A percentile compares a stretch with the other conserved stretches of the same genome.
phyloP scores from a whole-genome alignment of 768 basidiomycete genomes.

The Mycena rebaudengoi region DNA sequence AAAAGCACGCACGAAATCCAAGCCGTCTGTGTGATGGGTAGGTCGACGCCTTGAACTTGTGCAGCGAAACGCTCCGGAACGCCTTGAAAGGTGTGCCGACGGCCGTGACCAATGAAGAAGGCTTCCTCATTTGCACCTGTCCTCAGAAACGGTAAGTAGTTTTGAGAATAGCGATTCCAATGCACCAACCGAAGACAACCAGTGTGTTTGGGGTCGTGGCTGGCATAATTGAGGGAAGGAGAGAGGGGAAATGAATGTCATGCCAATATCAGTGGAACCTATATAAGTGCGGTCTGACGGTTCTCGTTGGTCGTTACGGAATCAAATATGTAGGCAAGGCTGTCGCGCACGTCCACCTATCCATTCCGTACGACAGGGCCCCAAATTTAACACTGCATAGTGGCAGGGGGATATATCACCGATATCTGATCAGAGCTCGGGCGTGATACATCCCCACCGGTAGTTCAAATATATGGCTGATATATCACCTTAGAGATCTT shows the following conservation, averaged over 20 bases:
- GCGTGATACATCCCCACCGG: too few species aligned
- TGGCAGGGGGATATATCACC: too few species aligned
- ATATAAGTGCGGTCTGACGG: too few species aligned
- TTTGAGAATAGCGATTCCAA: not conserved
- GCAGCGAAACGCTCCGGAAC: not conserved
- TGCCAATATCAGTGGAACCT: not conserved
- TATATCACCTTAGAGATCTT: too few species aligned
- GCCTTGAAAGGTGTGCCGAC: not conserved
- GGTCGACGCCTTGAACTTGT: not conserved
- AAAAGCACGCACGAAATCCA: constrained; percentile 7
- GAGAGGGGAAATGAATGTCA: not conserved
- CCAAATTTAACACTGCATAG: too few species aligned
- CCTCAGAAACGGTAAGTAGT: not conserved
- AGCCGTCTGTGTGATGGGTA: not conserved
- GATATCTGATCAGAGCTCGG: too few species aligned
- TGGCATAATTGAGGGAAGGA: not conserved
- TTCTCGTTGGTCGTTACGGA: too few species aligned
- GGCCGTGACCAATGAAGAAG: constrained; percentile 8
- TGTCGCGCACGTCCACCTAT: too few species aligned
- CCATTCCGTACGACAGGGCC: too few species aligned
- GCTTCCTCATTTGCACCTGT: not conserved
- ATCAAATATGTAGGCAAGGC: too few species aligned
- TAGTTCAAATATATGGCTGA: too few species aligned
- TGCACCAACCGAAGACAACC: not conserved
- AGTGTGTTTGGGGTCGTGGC: constrained; percentile 4